Evolutionary conservation across 805 yeast genomes (phyloP).

Genomic region (Jamesozyma jinghongensis): DNA sequence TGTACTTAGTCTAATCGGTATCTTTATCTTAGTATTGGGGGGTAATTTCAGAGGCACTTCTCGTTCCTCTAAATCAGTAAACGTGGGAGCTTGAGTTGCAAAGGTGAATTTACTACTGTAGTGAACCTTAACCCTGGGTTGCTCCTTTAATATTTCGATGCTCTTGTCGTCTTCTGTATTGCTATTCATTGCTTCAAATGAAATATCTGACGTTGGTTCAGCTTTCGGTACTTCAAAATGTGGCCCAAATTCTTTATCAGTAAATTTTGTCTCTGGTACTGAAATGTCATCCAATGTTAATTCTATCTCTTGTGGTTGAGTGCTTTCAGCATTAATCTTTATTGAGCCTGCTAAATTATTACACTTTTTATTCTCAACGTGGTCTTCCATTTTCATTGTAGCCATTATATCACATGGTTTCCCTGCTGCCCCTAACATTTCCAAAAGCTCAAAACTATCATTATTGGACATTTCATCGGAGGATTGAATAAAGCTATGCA

Average conservation of each 20-base stretch:
- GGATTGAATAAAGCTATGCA: too few relatives aligned
- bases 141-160: slow-evolving; percentile 6
- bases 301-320: not conserved
- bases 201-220: slow-evolving; percentile 11
- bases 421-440: too few relatives aligned
- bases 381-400: too few relatives aligned
- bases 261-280: not conserved
- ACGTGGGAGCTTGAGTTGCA: slow-evolving; percentile 25
- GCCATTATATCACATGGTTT: too few relatives aligned
- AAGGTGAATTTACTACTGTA: slow-evolving; percentile 25
- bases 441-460: too few relatives aligned
- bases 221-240: not conserved
- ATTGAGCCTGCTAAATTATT: too few relatives aligned
- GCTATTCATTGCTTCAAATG: slow-evolving; percentile 1
- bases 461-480: too few relatives aligned
- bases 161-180: slow-evolving; percentile 3
- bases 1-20: slow-evolving; percentile 34
- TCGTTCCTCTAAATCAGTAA: slow-evolving; percentile 7
- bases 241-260: too few relatives aligned
- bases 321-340: not conserved
- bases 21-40: slow-evolving; percentile 19
- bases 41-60: slow-evolving; percentile 13
- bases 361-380: too few relatives aligned
- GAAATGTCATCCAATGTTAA: not conserved
- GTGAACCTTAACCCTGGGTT: slow-evolving; percentile 2